Percentiles rank a stretch among this genome's conserved stretches.
Conservation (phyloP, 2,329 filamentous ascomycete genomes). For the Eutypella sp. region DNA sequence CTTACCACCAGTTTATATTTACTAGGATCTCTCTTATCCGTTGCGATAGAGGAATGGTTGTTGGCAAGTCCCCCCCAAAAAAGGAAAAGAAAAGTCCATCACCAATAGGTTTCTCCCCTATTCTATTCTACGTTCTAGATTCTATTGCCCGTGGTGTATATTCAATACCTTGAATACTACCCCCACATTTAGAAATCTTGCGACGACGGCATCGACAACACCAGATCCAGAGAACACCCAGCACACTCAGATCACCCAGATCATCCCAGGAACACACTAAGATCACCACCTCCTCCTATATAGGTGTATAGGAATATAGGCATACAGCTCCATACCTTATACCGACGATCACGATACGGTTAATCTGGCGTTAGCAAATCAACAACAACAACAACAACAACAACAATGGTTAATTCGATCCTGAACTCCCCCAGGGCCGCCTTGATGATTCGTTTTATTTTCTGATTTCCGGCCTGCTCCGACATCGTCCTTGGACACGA, state of each 20-base stretch:
- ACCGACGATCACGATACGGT: conserved; percentile 30
- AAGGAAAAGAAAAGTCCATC: not conserved
- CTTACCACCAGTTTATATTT: not conserved
- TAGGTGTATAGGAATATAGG: too few relatives aligned
- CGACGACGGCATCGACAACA: not conserved
- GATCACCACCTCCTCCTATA: too few relatives aligned
- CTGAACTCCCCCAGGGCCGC: conserved; percentile 45
- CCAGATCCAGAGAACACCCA: not conserved
- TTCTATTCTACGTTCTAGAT: too few relatives aligned
- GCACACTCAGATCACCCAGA: too few relatives aligned
- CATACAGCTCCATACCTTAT: conserved; percentile 23
- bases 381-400: too few relatives aligned
- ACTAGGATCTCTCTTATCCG: not conserved
- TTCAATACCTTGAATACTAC: not conserved
- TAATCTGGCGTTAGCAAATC: too few relatives aligned
- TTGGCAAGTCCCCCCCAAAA: not conserved
- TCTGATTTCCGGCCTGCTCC: conserved; percentile 38
- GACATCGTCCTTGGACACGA: not conserved
- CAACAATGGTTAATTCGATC: conserved; percentile 52
- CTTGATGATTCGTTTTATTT: conserved; percentile 50
- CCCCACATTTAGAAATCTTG: conserved; percentile 1
- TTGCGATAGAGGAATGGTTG: not conserved
- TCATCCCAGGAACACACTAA: too few relatives aligned
- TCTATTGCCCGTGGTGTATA: not conserved
- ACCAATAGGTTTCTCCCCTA: not conserved